Base-by-base conservation (phyloP, 1,139 yeast genomes). In the Kodamaea plutei region DNA sequence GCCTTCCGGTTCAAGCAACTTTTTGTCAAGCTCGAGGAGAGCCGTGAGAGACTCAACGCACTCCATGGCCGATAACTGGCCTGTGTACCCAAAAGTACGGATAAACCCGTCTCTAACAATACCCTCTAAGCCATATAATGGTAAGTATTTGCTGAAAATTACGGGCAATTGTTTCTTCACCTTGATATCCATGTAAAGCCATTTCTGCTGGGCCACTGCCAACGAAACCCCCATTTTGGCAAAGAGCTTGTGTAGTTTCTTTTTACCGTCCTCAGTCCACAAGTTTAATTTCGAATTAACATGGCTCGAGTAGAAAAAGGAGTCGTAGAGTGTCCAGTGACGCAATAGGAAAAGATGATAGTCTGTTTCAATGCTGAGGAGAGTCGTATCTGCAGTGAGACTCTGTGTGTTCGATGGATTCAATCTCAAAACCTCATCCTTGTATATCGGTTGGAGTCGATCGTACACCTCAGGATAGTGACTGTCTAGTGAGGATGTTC, bases 161-260 rank as follows among this genome's bases (percentile, higher is more conserved):
- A 66, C 58, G 13, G 83, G 81, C 20, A 93, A 60, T 39, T 79
- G 82, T 36, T 80, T 76, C 53, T 91, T 93, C 29, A 91, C 69
- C 10, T 74, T 70, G 28, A 84, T 73, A 50, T 88, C 94, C 80
- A 89, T 79, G 54, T 91, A 94, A 20, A 83, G 69, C 96, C 97
- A 93, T 40, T 81, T 79, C 56, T 93, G 96, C 47, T 82, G 84
- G 1, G 97, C 94, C 15, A 84, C 82, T 3, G 79, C 84, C 29
- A 93, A 62, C 0, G 96, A 82, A 5, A 93, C 83, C 6, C 98
- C 98, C 96, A 93, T 91, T 45, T 84, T 78, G 2, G 98, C 98
- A 61, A 93, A 84, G 72, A 93, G 69, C 47, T 88, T 88, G 52
- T 89, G 95, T 29, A 93, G 63, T 44, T 80, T 74, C 52, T 85